These are phyloP conservation scores for Chaetomium fimeti DNA, from an alignment of 495 filamentous ascomycete species.

Conservation along the genomic window DNA sequence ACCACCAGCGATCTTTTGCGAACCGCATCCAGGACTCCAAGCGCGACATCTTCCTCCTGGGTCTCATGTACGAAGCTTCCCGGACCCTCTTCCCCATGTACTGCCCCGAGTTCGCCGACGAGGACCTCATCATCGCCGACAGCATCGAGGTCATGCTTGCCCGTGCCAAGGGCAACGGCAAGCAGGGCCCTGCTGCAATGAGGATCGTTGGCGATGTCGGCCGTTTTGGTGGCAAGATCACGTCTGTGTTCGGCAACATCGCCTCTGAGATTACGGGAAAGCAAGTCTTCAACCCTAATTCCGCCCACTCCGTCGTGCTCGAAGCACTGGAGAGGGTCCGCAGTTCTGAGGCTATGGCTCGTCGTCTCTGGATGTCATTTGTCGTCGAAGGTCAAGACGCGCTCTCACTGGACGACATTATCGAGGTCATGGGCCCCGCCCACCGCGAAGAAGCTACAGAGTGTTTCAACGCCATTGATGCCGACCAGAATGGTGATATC, in stretches of 20 bases:
- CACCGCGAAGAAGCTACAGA: constrained; percentile 74
- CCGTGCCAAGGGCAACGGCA: constrained; percentile 48
- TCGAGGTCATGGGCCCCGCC: constrained; percentile 78
- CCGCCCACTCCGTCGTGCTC: constrained; percentile 82
- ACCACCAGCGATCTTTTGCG: constrained; percentile 92
- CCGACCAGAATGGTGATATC: constrained; percentile 90
- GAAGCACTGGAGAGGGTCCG: constrained; percentile 80
- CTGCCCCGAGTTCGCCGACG: constrained; percentile 83
- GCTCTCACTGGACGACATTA: constrained; percentile 74
- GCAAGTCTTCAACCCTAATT: constrained; percentile 85
- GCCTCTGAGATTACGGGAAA: constrained; percentile 93
- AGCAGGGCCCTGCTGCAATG: constrained; percentile 65
- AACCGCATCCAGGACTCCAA: constrained; percentile 85
- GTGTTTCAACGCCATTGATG: constrained; percentile 75
- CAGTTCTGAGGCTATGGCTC: constrained; percentile 83
- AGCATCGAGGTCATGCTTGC: constrained; percentile 56
- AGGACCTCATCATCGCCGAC: constrained; percentile 87
- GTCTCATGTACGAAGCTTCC: constrained; percentile 85
- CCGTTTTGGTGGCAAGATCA: constrained; percentile 85
- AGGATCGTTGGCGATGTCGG: constrained; percentile 74
- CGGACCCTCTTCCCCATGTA: constrained; percentile 84
- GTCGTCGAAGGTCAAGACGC: constrained; percentile 84
- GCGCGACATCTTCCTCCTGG: constrained; percentile 72
- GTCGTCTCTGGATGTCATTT: constrained; percentile 97
- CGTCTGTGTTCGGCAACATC: constrained; percentile 87